Evolutionary conservation across 805 yeast genomes (phyloP).

Genomic region (Suhomyces prunicola): DNA sequence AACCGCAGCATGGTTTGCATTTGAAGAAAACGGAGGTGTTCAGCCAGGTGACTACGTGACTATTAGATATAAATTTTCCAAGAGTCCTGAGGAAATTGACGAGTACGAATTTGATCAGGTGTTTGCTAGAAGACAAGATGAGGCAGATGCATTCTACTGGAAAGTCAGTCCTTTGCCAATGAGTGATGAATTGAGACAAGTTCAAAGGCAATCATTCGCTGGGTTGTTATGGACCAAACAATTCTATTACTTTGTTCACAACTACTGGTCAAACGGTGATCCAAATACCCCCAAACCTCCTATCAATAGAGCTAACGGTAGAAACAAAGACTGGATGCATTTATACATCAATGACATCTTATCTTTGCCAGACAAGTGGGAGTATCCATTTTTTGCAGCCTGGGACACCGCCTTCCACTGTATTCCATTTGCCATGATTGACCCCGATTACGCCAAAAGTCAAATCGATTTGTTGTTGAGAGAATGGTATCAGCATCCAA

Average conservation of each 20-base stretch:
- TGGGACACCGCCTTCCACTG: constrained; percentile 98
- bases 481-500: constrained; percentile 98
- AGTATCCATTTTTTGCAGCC: constrained; percentile 92
- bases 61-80: constrained; percentile 69
- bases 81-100: constrained; percentile 48
- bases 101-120: constrained; percentile 70
- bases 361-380: constrained; percentile 94
- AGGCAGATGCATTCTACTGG: constrained; percentile 93
- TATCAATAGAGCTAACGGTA: constrained; percentile 75
- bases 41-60: constrained; percentile 88
- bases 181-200: constrained; percentile 70
- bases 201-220: constrained; percentile 92
- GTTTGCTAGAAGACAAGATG: constrained; percentile 70
- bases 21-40: constrained; percentile 72
- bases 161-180: constrained; percentile 81
- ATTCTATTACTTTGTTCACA: constrained; percentile 81
- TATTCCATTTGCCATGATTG: constrained; percentile 88
- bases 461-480: constrained; percentile 83
- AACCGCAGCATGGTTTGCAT: constrained; percentile 78
- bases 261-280: constrained; percentile 86
- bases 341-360: constrained; percentile 82
- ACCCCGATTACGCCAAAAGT: constrained; percentile 85
- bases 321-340: constrained; percentile 88
- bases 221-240: constrained; percentile 94
- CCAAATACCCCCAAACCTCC: constrained; percentile 73